phyloP scores from a whole-genome alignment of 441 rosid species.

The Capsella rubella region DNA sequence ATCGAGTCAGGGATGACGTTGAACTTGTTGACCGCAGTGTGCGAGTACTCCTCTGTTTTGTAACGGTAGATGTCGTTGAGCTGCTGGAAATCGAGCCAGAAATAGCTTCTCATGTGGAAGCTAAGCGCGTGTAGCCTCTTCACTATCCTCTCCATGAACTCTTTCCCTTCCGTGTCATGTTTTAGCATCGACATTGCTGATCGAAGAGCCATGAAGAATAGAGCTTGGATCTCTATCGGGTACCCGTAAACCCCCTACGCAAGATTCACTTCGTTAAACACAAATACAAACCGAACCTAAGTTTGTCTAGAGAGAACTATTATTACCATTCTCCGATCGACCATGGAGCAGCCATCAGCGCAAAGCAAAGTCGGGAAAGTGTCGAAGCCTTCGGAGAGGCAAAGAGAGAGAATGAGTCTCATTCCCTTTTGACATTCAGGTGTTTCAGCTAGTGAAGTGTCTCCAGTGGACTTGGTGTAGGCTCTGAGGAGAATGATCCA shows the following conservation, averaged over 20 bases:
- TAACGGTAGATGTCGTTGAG: constrained; percentile 46
- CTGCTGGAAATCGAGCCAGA: constrained; percentile 48
- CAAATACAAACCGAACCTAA: neutral
- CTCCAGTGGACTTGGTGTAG: constrained; percentile 47
- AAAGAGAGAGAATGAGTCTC: constrained; percentile 44
- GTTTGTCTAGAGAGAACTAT: neutral
- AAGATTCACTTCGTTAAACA: neutral
- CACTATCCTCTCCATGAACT: constrained; percentile 43
- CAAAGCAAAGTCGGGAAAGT: constrained; percentile 48
- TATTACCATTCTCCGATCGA: constrained; percentile 46
- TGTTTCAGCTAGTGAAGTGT: constrained; percentile 39
- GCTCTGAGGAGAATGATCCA: constrained; percentile 49
- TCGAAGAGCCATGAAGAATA: constrained; percentile 46
- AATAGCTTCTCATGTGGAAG: constrained; percentile 49
- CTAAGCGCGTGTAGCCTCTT: constrained; percentile 45
- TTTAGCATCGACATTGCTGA: constrained; percentile 46
- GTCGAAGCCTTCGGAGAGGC: constrained; percentile 49
- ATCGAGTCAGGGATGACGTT: constrained; percentile 49
- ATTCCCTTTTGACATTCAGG: constrained; percentile 47
- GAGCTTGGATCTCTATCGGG: constrained; percentile 49
- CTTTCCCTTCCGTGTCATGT: constrained; percentile 44
- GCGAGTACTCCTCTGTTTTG: constrained; percentile 47
- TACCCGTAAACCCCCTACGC: constrained; percentile 46
- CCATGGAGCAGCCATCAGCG: constrained; percentile 48
- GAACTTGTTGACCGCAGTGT: constrained; percentile 47